phyloP scores from a whole-genome alignment of 2,329 filamentous ascomycete species.

The Colletotrichum costaricense region DNA sequence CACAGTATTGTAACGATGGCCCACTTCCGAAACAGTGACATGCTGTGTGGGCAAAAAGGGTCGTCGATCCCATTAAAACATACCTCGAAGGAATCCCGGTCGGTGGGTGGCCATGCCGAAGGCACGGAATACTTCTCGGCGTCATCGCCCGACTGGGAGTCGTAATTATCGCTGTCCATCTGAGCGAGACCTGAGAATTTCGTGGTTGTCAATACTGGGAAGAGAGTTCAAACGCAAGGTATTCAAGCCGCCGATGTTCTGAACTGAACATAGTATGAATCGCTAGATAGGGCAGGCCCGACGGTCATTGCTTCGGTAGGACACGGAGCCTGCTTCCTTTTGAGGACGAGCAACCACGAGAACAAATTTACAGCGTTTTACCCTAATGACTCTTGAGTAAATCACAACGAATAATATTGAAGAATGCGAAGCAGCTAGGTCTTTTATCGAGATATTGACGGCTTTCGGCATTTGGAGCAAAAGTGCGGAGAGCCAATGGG shows the following conservation, averaged over 20 bases:
- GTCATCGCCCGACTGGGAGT: neutral
- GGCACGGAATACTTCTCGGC: neutral
- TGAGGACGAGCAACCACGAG: neutral
- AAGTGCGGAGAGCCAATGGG: neutral
- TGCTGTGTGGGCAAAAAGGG: conserved; percentile 78
- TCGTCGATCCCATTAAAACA: conserved; percentile 80
- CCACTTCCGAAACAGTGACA: conserved; percentile 77
- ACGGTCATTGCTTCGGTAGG: too few relatives aligned
- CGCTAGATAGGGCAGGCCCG: too few relatives aligned
- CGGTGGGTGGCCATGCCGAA: conserved; percentile 15
- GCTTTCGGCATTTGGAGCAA: neutral
- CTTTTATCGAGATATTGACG: neutral
- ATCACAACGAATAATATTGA: neutral
- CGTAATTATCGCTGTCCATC: neutral
- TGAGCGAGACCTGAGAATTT: neutral
- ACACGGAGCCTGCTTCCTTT: neutral
- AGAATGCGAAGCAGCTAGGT: neutral
- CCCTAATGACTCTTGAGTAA: neutral
- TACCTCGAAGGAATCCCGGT: conserved; percentile 72
- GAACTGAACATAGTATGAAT: neutral
- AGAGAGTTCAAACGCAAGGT: neutral
- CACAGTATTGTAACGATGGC: conserved; percentile 78
- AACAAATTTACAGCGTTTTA: neutral
- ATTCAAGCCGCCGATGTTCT: neutral
- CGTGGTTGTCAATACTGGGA: neutral